Evolutionary conservation across 805 yeast genomes (phyloP), one percentile per base, ranked within the genome.

Genomic region (Cyberlindnera mrakii): DNA sequence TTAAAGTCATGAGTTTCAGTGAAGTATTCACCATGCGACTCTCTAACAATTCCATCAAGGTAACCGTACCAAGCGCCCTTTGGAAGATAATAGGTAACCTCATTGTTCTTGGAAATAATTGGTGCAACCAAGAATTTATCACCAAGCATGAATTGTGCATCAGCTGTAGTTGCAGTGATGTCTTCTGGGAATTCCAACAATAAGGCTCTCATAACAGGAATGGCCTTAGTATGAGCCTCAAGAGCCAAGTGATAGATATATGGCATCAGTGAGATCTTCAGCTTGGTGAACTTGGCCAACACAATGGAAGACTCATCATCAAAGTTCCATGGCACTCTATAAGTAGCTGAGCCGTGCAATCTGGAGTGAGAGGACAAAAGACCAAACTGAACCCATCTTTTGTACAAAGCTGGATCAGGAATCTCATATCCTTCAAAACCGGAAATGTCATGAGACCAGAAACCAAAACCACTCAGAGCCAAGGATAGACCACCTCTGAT

Each of bases 381-480:
- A 35, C 56, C 56, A 43, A 52, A 52, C 30, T 49, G 51, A 20
- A 44, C 46, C 56, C 56, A 52, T 48, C 56, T 48, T 41, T 52
- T 52, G 45, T 52, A 52, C 37, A 52, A 30, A 18, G 54, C 42
- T 15, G 56, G 51, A 30, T 52, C 54, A 33, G 56, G 56, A 20
- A 37, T 25, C 5, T 44, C 51, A 23, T 35, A 30, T 8, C 52
- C 52, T 42, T 52, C 56, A 30, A 52, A 52, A 3, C 56, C 56
- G 6, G 56, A 52, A 29, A 52, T 52, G 37, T 52, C 56, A 38
- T 52, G 56, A 17, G 56, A 52, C 56, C 56, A 52, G 49, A 48
- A 52, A 4, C 56, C 56, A 34, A 52, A 52, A 3, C 54, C 56
- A 19, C 46, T 42, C 3, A 52, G 39, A n/a, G 45, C 48, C n/a